These are phyloP conservation scores for Lenwebbia sp. DNA, from an alignment of 345 rosid species.

Conservation along the genomic window DNA sequence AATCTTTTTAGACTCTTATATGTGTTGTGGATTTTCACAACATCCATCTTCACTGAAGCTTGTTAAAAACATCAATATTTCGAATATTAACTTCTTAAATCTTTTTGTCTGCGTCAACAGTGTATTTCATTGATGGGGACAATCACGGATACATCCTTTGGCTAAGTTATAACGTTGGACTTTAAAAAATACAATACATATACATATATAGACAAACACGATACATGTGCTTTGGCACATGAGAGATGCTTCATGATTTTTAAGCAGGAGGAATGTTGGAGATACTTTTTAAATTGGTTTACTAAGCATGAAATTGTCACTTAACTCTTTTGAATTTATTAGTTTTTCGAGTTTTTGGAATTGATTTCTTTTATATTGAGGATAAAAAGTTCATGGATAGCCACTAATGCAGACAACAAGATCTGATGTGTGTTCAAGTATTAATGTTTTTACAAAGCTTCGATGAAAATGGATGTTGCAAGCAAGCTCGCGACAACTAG, in stretches of 20 bases:
- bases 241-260: neutral
- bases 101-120: neutral
- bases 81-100: neutral
- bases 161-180: neutral
- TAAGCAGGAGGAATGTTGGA: neutral
- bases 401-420: neutral
- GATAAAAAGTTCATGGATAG: neutral
- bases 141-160: neutral
- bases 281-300: neutral
- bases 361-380: neutral
- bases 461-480: neutral
- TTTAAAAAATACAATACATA: neutral
- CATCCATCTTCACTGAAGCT: neutral
- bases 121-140: neutral
- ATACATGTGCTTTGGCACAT: neutral
- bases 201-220: neutral
- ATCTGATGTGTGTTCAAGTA: neutral
- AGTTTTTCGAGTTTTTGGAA: neutral
- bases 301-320: neutral
- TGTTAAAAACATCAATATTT: neutral
- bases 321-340: neutral
- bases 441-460: neutral
- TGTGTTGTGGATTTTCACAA: neutral
- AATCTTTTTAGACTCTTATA: neutral
- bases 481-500: neutral